phyloP scores from a whole-genome alignment of 2,329 filamentous ascomycete species.

The Exserohilum rostratum region DNA sequence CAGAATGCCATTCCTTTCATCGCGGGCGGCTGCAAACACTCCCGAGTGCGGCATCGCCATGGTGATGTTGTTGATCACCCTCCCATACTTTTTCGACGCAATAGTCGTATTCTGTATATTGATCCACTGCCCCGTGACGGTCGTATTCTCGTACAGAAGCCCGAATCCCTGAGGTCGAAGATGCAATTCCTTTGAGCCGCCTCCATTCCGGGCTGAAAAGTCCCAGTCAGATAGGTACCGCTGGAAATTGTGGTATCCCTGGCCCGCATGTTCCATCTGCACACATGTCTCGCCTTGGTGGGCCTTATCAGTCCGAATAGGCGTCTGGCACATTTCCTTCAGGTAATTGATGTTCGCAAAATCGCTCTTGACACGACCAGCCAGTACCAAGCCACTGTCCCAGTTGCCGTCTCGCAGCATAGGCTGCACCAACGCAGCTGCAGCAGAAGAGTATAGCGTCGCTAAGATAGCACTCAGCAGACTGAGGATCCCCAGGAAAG shows the following conservation, averaged over 20 bases:
- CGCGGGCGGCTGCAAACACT: conserved; percentile 68
- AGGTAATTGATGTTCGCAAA: conserved; percentile 70
- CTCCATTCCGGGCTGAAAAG: conserved; percentile 53
- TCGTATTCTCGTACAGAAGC: conserved; percentile 74
- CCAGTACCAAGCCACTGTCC: conserved; percentile 55
- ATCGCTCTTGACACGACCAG: conserved; percentile 63
- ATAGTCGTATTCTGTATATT: conserved; percentile 62
- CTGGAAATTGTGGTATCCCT: conserved; percentile 72
- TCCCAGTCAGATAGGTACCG: conserved; percentile 64
- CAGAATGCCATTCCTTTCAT: conserved; percentile 68
- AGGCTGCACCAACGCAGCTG: conserved; percentile 72
- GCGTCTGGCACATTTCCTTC: conserved; percentile 63
- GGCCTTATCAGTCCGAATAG: conserved; percentile 57
- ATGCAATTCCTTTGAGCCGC: conserved; percentile 50
- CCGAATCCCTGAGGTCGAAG: conserved; percentile 66
- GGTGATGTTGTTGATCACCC: conserved; percentile 76
- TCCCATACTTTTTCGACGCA: conserved; percentile 56
- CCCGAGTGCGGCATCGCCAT: conserved; percentile 78
- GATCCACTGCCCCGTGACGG: conserved; percentile 72
- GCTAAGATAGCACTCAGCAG: conserved; percentile 69
- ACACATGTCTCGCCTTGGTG: conserved; percentile 64
- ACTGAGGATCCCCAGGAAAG: conserved; percentile 68
- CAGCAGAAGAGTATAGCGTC: conserved; percentile 77
- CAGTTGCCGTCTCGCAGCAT: conserved; percentile 67
- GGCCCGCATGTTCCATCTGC: conserved; percentile 71